Percentiles rank a stretch among this genome's conserved stretches.
These are phyloP conservation scores for Hamamelis virginiana DNA, from an alignment of 164 flowering plant species.

Conservation along the genomic window DNA sequence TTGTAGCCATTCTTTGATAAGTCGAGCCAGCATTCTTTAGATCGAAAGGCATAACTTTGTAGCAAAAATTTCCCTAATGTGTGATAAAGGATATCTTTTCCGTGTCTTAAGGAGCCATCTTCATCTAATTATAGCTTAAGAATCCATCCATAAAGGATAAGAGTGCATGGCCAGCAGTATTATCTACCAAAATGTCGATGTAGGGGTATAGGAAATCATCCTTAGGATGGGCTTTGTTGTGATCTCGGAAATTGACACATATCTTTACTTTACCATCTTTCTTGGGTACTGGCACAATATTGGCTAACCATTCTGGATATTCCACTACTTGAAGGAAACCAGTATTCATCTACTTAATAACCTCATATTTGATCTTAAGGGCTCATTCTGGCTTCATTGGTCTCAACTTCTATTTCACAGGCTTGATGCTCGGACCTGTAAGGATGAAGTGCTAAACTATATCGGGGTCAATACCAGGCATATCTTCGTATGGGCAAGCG, in stretches of 20 bases:
- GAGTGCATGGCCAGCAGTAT: no score
- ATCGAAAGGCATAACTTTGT: conserved; percentile 8
- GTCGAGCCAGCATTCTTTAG: conserved; percentile 5
- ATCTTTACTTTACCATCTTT: not conserved
- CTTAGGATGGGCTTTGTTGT: not conserved
- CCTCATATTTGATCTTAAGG: no score
- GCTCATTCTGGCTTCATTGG: no score
- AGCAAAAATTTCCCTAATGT: not conserved
- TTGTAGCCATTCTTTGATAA: not conserved
- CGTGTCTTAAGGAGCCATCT: no score
- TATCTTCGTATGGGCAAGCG: no score
- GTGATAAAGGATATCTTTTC: not conserved
- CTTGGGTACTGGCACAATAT: not conserved
- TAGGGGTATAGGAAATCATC: not conserved
- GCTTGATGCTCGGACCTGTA: no score
- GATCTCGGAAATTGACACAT: not conserved
- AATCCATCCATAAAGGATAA: not conserved
- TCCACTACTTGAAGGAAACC: no score
- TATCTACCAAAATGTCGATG: not conserved
- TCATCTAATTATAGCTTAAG: not conserved
- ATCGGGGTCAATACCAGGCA: no score
- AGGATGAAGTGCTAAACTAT: no score
- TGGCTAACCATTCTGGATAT: not conserved
- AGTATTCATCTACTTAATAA: no score
- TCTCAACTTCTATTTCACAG: no score